Base-by-base conservation (phyloP, 768 basidiomycete genomes). In the Nidula microcarpa region DNA sequence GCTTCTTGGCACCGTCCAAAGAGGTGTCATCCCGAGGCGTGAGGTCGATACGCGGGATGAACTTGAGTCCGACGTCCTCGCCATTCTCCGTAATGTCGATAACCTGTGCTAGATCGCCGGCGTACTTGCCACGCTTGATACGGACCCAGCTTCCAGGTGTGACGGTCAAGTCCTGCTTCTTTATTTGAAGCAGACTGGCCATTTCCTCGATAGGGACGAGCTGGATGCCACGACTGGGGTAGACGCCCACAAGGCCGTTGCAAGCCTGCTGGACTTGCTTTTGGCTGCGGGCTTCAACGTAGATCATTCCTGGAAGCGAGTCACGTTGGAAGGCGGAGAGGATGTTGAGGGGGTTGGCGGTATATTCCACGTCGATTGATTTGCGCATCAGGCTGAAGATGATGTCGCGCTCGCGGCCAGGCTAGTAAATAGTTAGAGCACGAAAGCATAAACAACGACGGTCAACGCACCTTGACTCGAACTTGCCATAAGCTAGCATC, bases 201-300 rank as follows among this genome's bases (percentile, higher is more conserved):
- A 98, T 98, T 74, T 99, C 97, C 62, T 95, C 91, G 54, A 98
- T 94, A 6, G 94, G 94, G 0, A 98, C 94, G 34, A 97, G 80
- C 16, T 80, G 78, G 56, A 93, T 83, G 13, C 91, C 90, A 49
- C 89, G 85, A 61, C 82, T 85, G 32, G 85, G 80, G 68, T 94
- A 99, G 51, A 98, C 85, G 49, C 95, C 97, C 49, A 98, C 90
- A 47, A 98, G 87, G 30, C 96, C 96, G 53, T 85, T 80, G 64
- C 91, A 83, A 5, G 96, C 95, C 53, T 87, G 80, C 57, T 77
- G 81, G 52, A 98, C 96, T 61, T 93, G 86, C 54, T 91, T 86
- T 33, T 93, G 80, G 56, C 89, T 89, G 48, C 89, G 84, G 7
- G 96, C 94, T 72, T 99, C 97, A 46, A 99, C 87, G 65, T 98